Conservation (phyloP, 495 filamentous ascomycete genomes). For the Hypoxylon lenormandii region DNA sequence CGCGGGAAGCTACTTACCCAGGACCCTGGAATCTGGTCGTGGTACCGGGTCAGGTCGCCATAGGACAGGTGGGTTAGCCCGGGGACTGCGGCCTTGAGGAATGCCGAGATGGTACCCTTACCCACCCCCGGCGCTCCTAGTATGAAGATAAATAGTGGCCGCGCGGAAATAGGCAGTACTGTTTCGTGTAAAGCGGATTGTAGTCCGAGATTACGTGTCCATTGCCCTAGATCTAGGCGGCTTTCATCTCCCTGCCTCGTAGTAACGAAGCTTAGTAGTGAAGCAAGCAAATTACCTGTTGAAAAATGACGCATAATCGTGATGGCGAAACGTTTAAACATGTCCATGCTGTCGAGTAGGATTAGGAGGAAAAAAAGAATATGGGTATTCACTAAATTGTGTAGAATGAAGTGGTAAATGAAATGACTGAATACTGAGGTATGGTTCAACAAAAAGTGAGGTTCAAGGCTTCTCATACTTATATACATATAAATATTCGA, state of each 20-base stretch:
- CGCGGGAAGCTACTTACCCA: conserved; percentile 36
- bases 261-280: not conserved
- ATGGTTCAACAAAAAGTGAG: not conserved
- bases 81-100: conserved; percentile 8
- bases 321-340: not conserved
- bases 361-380: not conserved
- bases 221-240: not conserved
- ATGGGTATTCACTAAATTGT: not conserved
- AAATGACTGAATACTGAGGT: not conserved
- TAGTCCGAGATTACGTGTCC: not conserved
- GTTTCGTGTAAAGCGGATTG: not conserved
- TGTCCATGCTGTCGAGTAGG: not conserved
- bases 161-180: not conserved
- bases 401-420: not conserved
- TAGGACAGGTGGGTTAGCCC: conserved; percentile 39
- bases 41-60: conserved; percentile 37
- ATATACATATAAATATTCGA: not conserved
- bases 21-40: conserved; percentile 38
- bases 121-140: conserved; percentile 68
- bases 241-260: not conserved
- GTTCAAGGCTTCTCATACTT: not conserved
- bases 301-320: not conserved
- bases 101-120: conserved; percentile 61
- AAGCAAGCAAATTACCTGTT: not conserved
- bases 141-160: conserved; percentile 56